These are phyloP conservation scores for Fusarium marasasianum DNA, from an alignment of 2,329 filamentous ascomycete genomes.

Conservation along the genomic window DNA sequence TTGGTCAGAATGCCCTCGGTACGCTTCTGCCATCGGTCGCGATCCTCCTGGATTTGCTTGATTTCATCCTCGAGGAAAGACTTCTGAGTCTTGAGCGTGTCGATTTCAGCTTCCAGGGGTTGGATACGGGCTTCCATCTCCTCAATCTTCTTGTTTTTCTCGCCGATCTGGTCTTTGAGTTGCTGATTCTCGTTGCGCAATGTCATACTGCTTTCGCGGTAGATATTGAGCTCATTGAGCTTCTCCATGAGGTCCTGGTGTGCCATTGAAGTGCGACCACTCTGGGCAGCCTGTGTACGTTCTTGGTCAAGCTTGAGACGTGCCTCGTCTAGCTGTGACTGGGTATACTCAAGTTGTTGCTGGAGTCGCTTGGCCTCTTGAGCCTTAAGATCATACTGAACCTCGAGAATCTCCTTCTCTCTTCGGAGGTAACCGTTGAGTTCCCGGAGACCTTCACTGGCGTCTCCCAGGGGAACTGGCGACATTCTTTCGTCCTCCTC, in stretches of 20 bases:
- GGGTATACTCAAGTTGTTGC: conserved; percentile 88
- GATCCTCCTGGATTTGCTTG: conserved; percentile 87
- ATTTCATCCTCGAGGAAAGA: conserved; percentile 88
- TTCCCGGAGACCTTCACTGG: conserved; percentile 82
- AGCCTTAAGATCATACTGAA: conserved; percentile 90
- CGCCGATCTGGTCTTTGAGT: conserved; percentile 77
- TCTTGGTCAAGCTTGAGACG: conserved; percentile 92
- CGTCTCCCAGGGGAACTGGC: conserved; percentile 63
- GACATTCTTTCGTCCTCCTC: conserved; percentile 64
- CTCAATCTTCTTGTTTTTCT: conserved; percentile 79
- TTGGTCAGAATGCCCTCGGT: conserved; percentile 96
- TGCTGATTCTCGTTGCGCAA: conserved; percentile 87
- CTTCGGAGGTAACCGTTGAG: conserved; percentile 90
- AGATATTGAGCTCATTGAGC: conserved; percentile 93
- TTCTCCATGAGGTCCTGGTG: conserved; percentile 95
- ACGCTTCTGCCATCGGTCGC: conserved; percentile 94
- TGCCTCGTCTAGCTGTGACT: conserved; percentile 87
- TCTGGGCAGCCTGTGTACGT: conserved; percentile 78
- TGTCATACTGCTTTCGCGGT: conserved; percentile 93
- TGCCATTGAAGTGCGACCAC: conserved; percentile 75
- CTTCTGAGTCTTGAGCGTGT: conserved; percentile 83
- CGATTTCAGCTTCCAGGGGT: conserved; percentile 81
- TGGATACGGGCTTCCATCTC: conserved; percentile 79
- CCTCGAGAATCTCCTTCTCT: conserved; percentile 97
- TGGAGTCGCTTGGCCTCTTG: conserved; percentile 90